Evolutionary conservation across 768 basidiomycete species (phyloP).

Genomic region (Chiua virens): DNA sequence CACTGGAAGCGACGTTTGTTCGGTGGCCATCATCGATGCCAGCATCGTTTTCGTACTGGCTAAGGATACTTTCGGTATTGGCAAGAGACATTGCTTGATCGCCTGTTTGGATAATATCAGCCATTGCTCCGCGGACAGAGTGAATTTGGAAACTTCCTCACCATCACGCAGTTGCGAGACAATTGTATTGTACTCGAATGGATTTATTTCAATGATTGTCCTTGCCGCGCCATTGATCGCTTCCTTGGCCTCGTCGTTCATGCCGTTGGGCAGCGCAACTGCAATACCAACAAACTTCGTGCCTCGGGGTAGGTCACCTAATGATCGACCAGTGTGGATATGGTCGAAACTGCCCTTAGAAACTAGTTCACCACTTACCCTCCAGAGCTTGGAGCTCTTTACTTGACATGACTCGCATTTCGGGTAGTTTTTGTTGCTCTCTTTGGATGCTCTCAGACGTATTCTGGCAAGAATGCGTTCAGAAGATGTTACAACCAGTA

Average conservation of each 20-base stretch:
- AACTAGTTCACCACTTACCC: neutral
- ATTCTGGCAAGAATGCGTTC: neutral
- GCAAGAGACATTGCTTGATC: neutral
- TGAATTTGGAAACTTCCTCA: neutral
- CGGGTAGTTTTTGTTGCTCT: neutral
- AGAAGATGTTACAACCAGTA: neutral
- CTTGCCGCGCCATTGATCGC: neutral
- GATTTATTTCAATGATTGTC: neutral
- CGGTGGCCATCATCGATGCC: neutral
- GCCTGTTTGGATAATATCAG: neutral
- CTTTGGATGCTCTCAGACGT: neutral
- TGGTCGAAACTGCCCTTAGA: no score
- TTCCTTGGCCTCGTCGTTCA: neutral
- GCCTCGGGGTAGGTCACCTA: neutral
- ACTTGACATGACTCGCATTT: neutral
- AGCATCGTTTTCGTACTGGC: neutral
- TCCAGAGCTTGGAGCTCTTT: neutral
- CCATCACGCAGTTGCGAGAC: neutral
- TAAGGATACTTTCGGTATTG: neutral
- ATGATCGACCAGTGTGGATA: neutral
- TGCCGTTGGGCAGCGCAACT: neutral
- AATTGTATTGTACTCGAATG: slow-evolving; percentile 3
- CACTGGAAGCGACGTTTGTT: no score
- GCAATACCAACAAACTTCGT: neutral
- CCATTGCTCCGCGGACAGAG: no score